Evolutionary conservation across 2,329 filamentous ascomycete genomes (phyloP).

Genomic region (Sporothrix pallida): DNA sequence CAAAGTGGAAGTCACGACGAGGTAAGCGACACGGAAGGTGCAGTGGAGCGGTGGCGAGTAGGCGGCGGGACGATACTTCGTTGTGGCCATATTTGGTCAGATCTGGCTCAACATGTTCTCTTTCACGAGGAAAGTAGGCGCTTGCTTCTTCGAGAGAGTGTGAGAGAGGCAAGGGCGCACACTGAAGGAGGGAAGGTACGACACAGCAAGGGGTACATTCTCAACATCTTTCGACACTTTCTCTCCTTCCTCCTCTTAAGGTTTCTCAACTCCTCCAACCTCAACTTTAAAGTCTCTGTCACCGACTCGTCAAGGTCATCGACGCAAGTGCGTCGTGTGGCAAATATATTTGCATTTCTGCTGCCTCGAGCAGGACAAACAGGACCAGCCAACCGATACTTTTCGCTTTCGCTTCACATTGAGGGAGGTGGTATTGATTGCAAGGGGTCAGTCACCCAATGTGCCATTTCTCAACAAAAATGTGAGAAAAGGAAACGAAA

Average conservation of each 20-base stretch:
- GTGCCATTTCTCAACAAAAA: neutral
- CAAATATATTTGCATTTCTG: neutral
- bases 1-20: too few relatives aligned
- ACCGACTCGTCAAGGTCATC: neutral
- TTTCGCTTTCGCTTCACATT: neutral
- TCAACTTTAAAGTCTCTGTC: neutral
- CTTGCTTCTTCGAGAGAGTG: neutral
- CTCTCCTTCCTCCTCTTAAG: neutral
- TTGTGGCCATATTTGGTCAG: neutral
- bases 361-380: neutral
- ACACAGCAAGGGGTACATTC: neutral
- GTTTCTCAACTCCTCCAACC: neutral
- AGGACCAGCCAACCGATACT: neutral
- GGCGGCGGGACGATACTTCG: neutral
- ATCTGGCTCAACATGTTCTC: neutral
- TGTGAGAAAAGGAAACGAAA: neutral
- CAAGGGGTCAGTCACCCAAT: neutral
- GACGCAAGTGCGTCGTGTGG: constrained; percentile 22
- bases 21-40: constrained; percentile 7
- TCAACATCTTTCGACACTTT: neutral
- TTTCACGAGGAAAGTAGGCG: neutral
- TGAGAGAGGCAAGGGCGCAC: neutral
- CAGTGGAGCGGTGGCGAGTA: constrained; percentile 6
- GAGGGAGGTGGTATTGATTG: neutral
- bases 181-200: neutral